Evolutionary conservation across 768 basidiomycete genomes (phyloP).

Genomic region (Calocybe indica): DNA sequence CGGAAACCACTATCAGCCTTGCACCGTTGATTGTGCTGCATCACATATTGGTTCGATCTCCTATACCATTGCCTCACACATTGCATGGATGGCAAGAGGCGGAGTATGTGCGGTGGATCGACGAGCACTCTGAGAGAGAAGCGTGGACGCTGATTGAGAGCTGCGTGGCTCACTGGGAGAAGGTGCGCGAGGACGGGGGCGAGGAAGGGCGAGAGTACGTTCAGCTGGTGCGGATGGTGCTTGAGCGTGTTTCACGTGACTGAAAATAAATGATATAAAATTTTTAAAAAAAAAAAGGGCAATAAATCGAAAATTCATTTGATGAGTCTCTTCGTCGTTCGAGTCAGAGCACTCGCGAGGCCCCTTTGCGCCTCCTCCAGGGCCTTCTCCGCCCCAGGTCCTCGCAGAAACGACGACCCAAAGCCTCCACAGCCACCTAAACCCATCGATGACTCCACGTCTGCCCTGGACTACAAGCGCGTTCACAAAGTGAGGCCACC

Average conservation of each 20-base stretch:
- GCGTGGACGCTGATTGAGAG: conserved; percentile 76
- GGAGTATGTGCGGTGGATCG: conserved; percentile 95
- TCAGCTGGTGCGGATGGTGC: conserved; percentile 59
- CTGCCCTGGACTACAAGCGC: conserved; percentile 88
- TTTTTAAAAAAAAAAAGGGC: neutral
- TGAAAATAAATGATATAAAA: no score
- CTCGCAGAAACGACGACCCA: conserved; percentile 23
- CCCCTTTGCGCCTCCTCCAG: conserved; percentile 1
- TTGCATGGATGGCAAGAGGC: conserved; percentile 92
- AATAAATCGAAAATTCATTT: neutral
- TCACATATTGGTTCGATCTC: conserved; percentile 86
- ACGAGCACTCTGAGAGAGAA: conserved; percentile 82
- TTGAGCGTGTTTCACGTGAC: conserved; percentile 19
- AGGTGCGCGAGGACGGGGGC: conserved; percentile 53
- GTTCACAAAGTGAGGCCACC: conserved; percentile 69
- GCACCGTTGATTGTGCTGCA: conserved; percentile 86
- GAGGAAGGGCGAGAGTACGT: conserved; percentile 59
- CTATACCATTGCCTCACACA: conserved; percentile 79
- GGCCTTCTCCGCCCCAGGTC: conserved; percentile 18
- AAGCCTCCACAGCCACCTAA: conserved; percentile 64
- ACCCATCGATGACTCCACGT: conserved; percentile 89
- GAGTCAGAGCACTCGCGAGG: neutral
- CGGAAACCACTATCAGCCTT: conserved; percentile 67
- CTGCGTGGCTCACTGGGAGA: conserved; percentile 76
- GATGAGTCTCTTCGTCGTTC: neutral